Conservation (phyloP, 495 filamentous ascomycete genomes). For the Podospora didyma region DNA sequence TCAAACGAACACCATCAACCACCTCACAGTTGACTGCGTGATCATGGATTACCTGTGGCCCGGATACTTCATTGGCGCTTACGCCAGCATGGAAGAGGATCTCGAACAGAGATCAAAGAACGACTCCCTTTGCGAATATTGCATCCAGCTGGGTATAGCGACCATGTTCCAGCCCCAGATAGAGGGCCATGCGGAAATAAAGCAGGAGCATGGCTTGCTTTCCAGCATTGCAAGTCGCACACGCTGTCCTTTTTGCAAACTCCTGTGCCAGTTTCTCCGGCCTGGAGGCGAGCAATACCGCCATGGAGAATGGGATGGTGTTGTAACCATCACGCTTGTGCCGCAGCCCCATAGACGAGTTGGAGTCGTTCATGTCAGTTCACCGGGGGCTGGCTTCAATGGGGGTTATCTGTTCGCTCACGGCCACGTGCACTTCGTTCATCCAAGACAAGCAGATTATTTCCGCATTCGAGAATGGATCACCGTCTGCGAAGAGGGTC, state of each 20-base stretch:
- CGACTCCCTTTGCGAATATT: background rate
- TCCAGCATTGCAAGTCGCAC: background rate
- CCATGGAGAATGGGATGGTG: no score
- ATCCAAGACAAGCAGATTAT: background rate
- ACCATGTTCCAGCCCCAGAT: background rate
- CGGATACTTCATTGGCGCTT: no score
- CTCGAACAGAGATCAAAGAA: background rate
- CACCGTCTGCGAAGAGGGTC: background rate
- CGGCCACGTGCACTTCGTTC: background rate
- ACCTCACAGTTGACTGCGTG: no score
- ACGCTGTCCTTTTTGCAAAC: no score
- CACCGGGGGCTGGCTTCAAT: no score
- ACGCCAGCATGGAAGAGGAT: no score
- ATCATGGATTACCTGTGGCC: no score
- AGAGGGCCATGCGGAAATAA: background rate
- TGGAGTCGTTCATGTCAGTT: background rate
- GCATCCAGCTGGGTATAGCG: background rate
- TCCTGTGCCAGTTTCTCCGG: no score
- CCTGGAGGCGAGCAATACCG: no score
- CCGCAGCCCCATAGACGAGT: background rate
- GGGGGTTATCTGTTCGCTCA: background rate
- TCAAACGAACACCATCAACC: no score
- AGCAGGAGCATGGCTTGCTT: background rate
- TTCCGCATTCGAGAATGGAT: conserved; percentile 1
- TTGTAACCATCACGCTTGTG: background rate